Evolutionary conservation across 805 yeast species (phyloP), one percentile per base, ranked within the genome.

Genomic region (Ogataea philodendri): DNA sequence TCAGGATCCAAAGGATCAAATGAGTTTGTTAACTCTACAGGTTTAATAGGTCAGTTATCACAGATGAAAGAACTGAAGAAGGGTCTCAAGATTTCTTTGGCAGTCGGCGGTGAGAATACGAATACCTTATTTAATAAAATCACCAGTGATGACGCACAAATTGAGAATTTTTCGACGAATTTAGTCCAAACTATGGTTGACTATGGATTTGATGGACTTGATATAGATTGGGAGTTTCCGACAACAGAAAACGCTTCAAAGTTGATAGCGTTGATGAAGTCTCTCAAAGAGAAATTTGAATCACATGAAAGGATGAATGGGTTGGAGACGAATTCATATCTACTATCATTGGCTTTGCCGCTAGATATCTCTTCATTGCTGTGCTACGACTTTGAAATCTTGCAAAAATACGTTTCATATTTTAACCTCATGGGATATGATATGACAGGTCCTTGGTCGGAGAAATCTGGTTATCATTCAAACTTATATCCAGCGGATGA

Each of bases 351-450:
- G 16, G 97, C 97, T 0, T 71, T 84, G 3, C 95, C 97, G 1
- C 84, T 81, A 0, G 76, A 77, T 7, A 48, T 57, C 0, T 74
- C 70, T 4, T 68, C 70, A 35, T 52, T 79, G 11, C 33, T 48
- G 3, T 43, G 56, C 5, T 63, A 81, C 34, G 58, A 70, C 5
- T 49, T 88, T 2, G 32, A 44, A 1, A 69, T 68, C n/a, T 69
- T 90, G 72, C 81, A 81, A 46, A 52, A 55, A 15, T 68, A 69
- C 46, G 52, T 93, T 11, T 64, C 76, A 13, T 76, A 76, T 46
- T 88, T 89, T 83, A 89, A 90, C 55, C 57, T 93, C 40, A 90
- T 90, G 97, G 78, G 93, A 13, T 90, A 93, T 57, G 97, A 93
- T 57, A 84, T 80, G 49, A 63, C 79, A 2, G 97, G 97, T 0